A percentile compares a stretch with the other conserved stretches of the same genome.
phyloP scores from a whole-genome alignment of 257 asterid species.

The Jaltomata sinuosa region DNA sequence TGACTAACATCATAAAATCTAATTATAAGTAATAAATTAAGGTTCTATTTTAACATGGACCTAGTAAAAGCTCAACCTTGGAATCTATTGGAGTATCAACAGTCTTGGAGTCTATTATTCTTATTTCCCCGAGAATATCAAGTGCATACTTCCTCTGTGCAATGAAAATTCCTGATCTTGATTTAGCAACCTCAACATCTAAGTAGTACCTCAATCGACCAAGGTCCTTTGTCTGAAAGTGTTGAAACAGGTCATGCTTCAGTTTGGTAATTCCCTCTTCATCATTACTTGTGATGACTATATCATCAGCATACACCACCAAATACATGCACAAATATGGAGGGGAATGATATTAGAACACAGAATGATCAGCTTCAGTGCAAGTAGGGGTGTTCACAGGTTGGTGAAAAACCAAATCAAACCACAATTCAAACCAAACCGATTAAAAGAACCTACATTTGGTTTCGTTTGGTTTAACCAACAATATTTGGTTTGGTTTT shows the following conservation, averaged over 20 bases:
- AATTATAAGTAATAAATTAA: not conserved
- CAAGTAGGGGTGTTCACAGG: too few species aligned
- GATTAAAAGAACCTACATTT: too few species aligned
- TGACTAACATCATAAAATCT: not conserved
- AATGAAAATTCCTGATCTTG: not conserved
- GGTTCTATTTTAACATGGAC: not conserved
- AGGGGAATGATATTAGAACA: not conserved
- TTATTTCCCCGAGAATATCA: not conserved
- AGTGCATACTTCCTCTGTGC: not conserved
- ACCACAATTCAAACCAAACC: too few species aligned
- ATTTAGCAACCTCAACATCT: not conserved
- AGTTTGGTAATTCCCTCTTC: not conserved
- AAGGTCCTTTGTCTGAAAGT: not conserved
- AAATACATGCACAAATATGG: not conserved
- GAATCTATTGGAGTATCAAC: not conserved
- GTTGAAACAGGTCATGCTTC: not conserved
- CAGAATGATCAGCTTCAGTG: not conserved
- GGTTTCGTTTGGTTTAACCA: too few species aligned
- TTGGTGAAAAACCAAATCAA: too few species aligned
- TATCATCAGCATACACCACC: not conserved
- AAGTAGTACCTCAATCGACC: not conserved
- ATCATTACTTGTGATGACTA: not conserved
- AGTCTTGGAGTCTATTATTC: not conserved
- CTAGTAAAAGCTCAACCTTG: not conserved
- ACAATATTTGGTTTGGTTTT: too few species aligned